These are phyloP conservation scores for Cryptococcus sp. DNA, from an alignment of 1,284 basidiomycete genomes.

Conservation along the genomic window DNA sequence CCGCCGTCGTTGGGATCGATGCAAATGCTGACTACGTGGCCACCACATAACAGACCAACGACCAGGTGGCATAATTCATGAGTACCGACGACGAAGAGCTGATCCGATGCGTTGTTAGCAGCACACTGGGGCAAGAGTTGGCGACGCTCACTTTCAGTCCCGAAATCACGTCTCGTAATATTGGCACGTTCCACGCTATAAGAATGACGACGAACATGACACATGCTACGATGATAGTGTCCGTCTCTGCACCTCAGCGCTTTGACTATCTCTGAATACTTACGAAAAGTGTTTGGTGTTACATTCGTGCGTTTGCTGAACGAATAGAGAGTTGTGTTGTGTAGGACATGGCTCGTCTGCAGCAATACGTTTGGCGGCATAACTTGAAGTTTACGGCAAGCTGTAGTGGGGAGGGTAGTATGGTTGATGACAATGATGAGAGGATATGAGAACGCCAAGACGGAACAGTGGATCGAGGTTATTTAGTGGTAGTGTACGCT, in stretches of 20 bases:
- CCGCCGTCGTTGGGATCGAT: slow-evolving; percentile 54
- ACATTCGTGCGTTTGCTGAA: slow-evolving; percentile 24
- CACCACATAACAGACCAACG: slow-evolving; percentile 47
- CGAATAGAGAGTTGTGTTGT: slow-evolving; percentile 9
- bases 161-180: slow-evolving; percentile 43
- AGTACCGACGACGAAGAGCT: slow-evolving; percentile 49
- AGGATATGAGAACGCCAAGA: neutral
- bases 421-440: slow-evolving; percentile 5
- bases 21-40: slow-evolving; percentile 47
- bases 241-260: slow-evolving; percentile 35
- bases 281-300: slow-evolving; percentile 43
- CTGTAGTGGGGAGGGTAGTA: neutral
- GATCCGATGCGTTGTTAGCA: neutral
- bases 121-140: neutral
- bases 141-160: slow-evolving; percentile 43
- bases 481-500: too few species aligned
- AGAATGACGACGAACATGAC: slow-evolving; percentile 46
- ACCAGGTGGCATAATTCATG: slow-evolving; percentile 51
- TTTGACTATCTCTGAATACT: slow-evolving; percentile 8
- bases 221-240: slow-evolving; percentile 50
- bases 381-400: neutral
- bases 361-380: neutral
- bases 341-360: neutral
- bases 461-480: too few species aligned
- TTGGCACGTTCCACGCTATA: slow-evolving; percentile 49